Evolutionary conservation across 495 filamentous ascomycete genomes (phyloP).

Genomic region (Parathielavia appendiculata): DNA sequence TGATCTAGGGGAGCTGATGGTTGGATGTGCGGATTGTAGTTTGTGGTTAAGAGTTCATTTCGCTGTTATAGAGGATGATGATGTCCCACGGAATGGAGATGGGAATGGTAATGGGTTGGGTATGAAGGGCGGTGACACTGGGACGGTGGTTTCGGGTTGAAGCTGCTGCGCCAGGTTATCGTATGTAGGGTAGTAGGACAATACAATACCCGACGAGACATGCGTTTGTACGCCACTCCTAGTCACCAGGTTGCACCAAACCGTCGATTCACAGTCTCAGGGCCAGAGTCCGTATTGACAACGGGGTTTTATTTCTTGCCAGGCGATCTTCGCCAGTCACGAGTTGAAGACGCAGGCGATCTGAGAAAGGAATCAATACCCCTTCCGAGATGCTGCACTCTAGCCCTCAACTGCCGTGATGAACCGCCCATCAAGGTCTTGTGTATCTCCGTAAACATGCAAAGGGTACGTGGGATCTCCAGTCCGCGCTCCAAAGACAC

Average conservation of each 20-base stretch:
- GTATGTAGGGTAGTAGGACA: no score
- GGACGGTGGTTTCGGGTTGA: neutral
- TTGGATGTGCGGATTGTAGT: conserved; percentile 77
- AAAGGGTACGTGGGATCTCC: conserved; percentile 46
- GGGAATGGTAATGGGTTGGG: neutral
- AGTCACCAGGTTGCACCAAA: no score
- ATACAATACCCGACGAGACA: no score
- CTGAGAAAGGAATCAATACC: conserved; percentile 36
- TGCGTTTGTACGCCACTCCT: no score
- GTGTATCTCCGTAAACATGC: conserved; percentile 50
- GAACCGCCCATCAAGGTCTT: conserved; percentile 37
- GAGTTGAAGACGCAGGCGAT: conserved; percentile 48
- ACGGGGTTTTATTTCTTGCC: conserved; percentile 37
- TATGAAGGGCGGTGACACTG: neutral
- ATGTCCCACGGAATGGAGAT: neutral
- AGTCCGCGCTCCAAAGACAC: conserved; percentile 52
- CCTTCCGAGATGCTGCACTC: conserved; percentile 41
- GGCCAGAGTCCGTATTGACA: conserved; percentile 9
- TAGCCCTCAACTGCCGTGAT: conserved; percentile 34
- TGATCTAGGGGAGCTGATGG: conserved; percentile 62
- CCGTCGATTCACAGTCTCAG: no score
- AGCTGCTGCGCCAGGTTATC: no score
- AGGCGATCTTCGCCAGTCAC: conserved; percentile 37
- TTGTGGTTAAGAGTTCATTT: conserved; percentile 74
- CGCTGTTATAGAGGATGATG: conserved; percentile 53